phyloP scores from a whole-genome alignment of 306 rosid species.

The Medicago truncatula region MtrunA17r5.0-ANR NC_053045.1:45877001-45877500 shows the following conservation, averaged over 20 bases:
- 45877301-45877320: slow-evolving; percentile 77
- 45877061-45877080: not conserved
- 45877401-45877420: slow-evolving; percentile 58
- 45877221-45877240: not conserved
- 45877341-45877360: slow-evolving; percentile 80
- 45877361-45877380: slow-evolving; percentile 78
- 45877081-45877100: not conserved
- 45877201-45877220: slow-evolving; percentile 6
- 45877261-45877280: slow-evolving; percentile 76
- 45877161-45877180: slow-evolving; percentile 36
- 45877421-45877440: slow-evolving; percentile 71
- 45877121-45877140: slow-evolving; percentile 49
- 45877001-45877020: not conserved
- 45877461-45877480: slow-evolving; percentile 57
- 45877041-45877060: not conserved
- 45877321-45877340: slow-evolving; percentile 64
- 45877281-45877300: slow-evolving; percentile 80
- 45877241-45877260: slow-evolving; percentile 63
- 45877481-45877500: slow-evolving; percentile 54
- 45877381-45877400: slow-evolving; percentile 57
- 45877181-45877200: slow-evolving; percentile 13
- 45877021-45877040: not conserved
- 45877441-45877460: slow-evolving; percentile 77
- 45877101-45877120: slow-evolving; percentile 18
- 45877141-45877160: slow-evolving; percentile 44